A percentile compares a stretch with the other conserved stretches of the same genome.
These are phyloP conservation scores for Fusarium euwallaceae DNA, from an alignment of 2,329 filamentous ascomycete species.

Conservation along the genomic window DNA sequence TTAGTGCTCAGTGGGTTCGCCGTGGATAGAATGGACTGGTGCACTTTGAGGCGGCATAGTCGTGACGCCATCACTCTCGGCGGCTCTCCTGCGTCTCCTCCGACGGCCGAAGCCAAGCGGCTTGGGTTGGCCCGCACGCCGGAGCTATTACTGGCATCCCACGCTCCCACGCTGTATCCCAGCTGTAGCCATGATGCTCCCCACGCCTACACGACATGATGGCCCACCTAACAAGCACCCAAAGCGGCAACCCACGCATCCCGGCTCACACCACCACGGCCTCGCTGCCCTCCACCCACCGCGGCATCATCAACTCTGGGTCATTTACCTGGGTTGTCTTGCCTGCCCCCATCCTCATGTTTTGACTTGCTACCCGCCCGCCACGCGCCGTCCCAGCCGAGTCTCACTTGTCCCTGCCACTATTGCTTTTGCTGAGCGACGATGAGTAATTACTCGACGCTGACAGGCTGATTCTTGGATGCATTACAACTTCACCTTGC, in stretches of 20 bases:
- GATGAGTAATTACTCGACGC: conserved; percentile 54
- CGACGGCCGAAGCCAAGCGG: conserved; percentile 17
- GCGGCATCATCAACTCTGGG: conserved; percentile 28
- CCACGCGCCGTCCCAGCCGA: conserved; percentile 23
- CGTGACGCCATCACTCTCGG: conserved; percentile 42
- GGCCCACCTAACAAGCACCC: conserved; percentile 35
- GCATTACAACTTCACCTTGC: conserved; percentile 37
- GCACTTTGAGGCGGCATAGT: conserved; percentile 16
- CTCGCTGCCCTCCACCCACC: conserved; percentile 17
- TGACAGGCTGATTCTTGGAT: conserved; percentile 48
- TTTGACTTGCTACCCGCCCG: conserved; percentile 28
- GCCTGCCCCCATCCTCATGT: conserved; percentile 23
- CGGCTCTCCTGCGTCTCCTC: conserved; percentile 22
- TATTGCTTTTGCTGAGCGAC: conserved; percentile 29
- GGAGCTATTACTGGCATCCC: conserved; percentile 25
- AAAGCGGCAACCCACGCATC: conserved; percentile 31
- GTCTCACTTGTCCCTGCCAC: conserved; percentile 39
- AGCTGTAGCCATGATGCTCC: conserved; percentile 34
- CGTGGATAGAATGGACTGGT: conserved; percentile 1
- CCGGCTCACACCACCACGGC: conserved; percentile 40
- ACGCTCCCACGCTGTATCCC: conserved; percentile 32
- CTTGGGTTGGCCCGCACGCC: conserved; percentile 16
- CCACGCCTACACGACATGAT: conserved; percentile 33
- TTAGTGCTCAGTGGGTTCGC: conserved; percentile 22
- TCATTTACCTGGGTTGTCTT: conserved; percentile 28